Evolutionary conservation across 192 early-diverging fungal species (phyloP), one percentile per base, ranked within the genome.

Genomic region (Coemansia sp.): DNA sequence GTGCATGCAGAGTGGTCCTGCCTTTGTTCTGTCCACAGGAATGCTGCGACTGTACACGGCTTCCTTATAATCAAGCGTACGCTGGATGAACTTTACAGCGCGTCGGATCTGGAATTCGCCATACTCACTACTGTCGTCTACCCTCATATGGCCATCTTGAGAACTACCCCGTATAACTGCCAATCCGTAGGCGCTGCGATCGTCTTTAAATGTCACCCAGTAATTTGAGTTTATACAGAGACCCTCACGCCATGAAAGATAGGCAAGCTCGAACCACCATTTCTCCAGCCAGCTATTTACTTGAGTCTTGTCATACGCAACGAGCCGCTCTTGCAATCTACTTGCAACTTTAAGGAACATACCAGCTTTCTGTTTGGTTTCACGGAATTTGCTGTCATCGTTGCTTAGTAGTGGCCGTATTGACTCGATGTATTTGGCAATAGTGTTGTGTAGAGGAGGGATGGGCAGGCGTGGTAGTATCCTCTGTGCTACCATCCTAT

Each of bases 211-310:
- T n/a, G 91, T 46, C 26, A 95, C 87, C 68, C 89, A 95, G 89
- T 93, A 97, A 83, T 94, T 94, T 55, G 91, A 92, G 83, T 97
- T 93, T 66, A 97, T 85, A 65, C 94, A 75, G 30, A 94, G 61
- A 11, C 88, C 78, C 49, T 93, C 92, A 15, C 95, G 85, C 93
- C 92, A 95, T 30, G 86, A 81, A 58, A 91, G 87, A 75, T 94
- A 94, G 8, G 93, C 92, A 30, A 81, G 63, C 60, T 81, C 75
- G 23, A 91, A 68, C 92, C 88, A 92, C 86, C 85, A 92, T 30
- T 75, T 85, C 41, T 89, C 88, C 21, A 93, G 75, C 91, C 91
- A 93, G 68, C 87, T 91, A 72, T 77, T 62, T 6, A 81, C 72
- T 36, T 90, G 84, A 23, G 77, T 75, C 16, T 83, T 81, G 39